A percentile compares a stretch with the other conserved stretches of the same genome.
These are phyloP conservation scores for Bocquillonia castaneifolia DNA, from an alignment of 441 rosid genomes.

Conservation along the genomic window DNA sequence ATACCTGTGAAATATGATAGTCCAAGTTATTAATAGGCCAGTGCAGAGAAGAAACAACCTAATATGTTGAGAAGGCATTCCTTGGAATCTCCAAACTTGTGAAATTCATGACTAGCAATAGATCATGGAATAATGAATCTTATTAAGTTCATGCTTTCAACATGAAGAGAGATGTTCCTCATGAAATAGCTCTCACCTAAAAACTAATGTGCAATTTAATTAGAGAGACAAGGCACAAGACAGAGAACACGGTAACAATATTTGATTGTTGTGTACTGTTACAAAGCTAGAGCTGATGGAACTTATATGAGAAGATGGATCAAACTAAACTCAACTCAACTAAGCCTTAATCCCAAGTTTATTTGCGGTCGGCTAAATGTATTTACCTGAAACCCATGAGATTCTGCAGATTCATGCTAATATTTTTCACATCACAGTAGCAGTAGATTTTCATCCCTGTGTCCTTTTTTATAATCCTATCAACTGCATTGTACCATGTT, in stretches of 20 bases:
- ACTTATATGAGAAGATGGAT: not conserved
- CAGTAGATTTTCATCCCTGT: too few relatives aligned
- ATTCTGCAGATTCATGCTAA: not conserved
- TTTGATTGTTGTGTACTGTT: not conserved
- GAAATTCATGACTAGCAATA: not conserved
- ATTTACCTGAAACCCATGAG: not conserved
- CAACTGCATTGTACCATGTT: not conserved
- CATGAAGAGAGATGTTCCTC: not conserved
- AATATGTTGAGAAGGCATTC: not conserved
- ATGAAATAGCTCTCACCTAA: not conserved
- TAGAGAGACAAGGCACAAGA: not conserved
- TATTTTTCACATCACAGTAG: not conserved
- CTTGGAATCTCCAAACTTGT: not conserved
- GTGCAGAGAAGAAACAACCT: not conserved
- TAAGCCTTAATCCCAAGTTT: too few relatives aligned
- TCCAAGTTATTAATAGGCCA: not conserved
- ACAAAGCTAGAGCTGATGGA: not conserved
- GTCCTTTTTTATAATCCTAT: too few relatives aligned
- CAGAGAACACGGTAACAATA: not conserved
- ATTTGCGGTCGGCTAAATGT: too few relatives aligned
- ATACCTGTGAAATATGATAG: constrained; percentile 22
- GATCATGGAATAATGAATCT: not conserved
- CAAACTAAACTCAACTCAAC: not conserved
- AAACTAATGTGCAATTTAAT: not conserved
- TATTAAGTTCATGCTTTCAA: not conserved